A percentile compares a stretch with the other conserved stretches of the same genome.
These are phyloP conservation scores for Sporothrix sp. DNA, from an alignment of 2,329 filamentous ascomycete species.

Conservation along the genomic window DNA sequence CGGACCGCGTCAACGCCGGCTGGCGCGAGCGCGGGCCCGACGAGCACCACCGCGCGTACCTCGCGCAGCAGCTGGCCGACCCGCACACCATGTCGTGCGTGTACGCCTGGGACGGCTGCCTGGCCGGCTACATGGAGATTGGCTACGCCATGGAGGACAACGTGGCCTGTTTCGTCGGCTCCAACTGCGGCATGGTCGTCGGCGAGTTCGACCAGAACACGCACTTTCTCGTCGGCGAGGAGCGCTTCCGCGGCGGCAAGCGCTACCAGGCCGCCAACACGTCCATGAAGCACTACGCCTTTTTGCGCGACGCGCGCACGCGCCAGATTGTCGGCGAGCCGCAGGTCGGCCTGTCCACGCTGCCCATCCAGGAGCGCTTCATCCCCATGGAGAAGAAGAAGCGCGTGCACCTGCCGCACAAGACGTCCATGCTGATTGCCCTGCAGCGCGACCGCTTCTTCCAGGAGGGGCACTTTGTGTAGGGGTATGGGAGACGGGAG, in stretches of 20 bases:
- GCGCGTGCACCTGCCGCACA: conserved; percentile 62
- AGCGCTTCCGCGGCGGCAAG: conserved; percentile 50
- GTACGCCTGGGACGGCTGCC: conserved; percentile 59
- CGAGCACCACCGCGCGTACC: conserved; percentile 64
- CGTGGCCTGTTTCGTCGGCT: conserved; percentile 47
- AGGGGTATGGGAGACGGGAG: not conserved
- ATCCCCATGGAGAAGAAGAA: conserved; percentile 65
- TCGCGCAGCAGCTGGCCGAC: conserved; percentile 58
- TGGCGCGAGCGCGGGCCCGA: conserved; percentile 73
- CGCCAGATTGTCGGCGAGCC: conserved; percentile 57
- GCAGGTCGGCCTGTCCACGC: conserved; percentile 57
- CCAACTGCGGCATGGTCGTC: conserved; percentile 35
- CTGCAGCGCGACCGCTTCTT: conserved; percentile 61
- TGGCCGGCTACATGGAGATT: conserved; percentile 70
- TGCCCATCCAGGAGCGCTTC: conserved; percentile 64
- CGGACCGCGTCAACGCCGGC: conserved; percentile 67
- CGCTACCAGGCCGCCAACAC: conserved; percentile 54
- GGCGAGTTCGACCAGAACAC: conserved; percentile 49
- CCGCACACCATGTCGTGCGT: conserved; percentile 62
- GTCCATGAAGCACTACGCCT: conserved; percentile 52
- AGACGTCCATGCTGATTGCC: conserved; percentile 57
- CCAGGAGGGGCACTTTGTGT: conserved; percentile 29
- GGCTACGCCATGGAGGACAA: conserved; percentile 54
- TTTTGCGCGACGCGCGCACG: conserved; percentile 51
- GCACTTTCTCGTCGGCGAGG: conserved; percentile 49